Evolutionary conservation across 1,139 yeast genomes (phyloP), one percentile per base, ranked within the genome.

Genomic region (Sugiyamaella castrensis): DNA sequence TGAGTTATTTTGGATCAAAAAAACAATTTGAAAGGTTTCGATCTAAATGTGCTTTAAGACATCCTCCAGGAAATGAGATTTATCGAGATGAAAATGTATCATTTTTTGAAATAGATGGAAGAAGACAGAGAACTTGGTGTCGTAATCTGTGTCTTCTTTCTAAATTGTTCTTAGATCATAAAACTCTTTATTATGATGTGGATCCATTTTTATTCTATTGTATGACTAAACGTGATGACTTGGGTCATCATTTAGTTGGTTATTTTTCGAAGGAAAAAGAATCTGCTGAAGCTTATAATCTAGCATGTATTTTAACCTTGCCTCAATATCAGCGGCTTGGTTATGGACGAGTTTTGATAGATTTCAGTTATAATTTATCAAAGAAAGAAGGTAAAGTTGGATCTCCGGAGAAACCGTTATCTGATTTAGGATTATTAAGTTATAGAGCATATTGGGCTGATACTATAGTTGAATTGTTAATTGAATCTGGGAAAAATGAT

Each of bases 401-500:
- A 0, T 88, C 97, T 0, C 99, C 98, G 0, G 99, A 92, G 69
- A 94, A 94, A 62, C 99, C 99, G 1, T 73, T 92, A 30, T 88
- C 97, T 0, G 98, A 92, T 75, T 75, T 92, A 63, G 99, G 99
- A 31, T 73, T 92, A 32, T 75, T 92, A 43, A 87, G 96, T 3
- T 92, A 94, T 65, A 81, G 98, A 66, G 97, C 98, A 0, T 94
- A 79, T 65, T 92, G 99, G 99, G 83, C 98, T 0, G 98, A 92
- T 60, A 82, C 94, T 0, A 74, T 92, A 51, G 83, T 89, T 11
- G 83, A 81, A 48, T 66, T 88, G 35, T 69, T 92, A 33, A 84
- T 86, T 41, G 96, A 89, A 58, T 73, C 75, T 37, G 71, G 70
- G 28, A 65, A 74, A 13, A 67, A 74, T 32, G 97, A 89, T 57